phyloP scores from a whole-genome alignment of 352 stramenopile species.

The Phytophthora litchii region DNA sequence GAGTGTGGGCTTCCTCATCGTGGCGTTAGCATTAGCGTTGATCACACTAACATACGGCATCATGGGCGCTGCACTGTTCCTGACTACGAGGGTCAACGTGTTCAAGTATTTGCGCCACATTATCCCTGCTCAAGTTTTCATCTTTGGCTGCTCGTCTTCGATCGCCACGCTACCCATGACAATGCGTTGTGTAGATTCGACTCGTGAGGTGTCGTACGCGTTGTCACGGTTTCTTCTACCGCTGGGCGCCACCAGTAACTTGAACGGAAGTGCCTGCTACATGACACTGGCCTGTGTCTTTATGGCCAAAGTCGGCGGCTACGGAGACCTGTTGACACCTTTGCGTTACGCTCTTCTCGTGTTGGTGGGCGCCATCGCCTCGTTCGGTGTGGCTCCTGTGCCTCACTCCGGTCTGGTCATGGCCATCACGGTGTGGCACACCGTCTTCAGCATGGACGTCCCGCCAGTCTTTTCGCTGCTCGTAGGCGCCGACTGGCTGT shows the following conservation, averaged over 20 bases:
- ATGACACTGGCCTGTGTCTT: slow-evolving; percentile 77
- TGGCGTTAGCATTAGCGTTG: slow-evolving; percentile 50
- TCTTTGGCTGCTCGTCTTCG: slow-evolving; percentile 79
- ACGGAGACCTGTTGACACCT: slow-evolving; percentile 50
- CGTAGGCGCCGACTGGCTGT: slow-evolving; percentile 71
- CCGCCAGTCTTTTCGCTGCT: slow-evolving; percentile 68
- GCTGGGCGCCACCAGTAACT: slow-evolving; percentile 69
- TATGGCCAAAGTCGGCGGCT: slow-evolving; percentile 66
- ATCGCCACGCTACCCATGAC: slow-evolving; percentile 82
- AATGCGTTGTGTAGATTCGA: slow-evolving; percentile 72
- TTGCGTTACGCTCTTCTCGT: slow-evolving; percentile 62
- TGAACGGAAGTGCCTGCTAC: slow-evolving; percentile 79
- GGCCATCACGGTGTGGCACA: slow-evolving; percentile 81
- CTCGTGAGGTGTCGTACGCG: slow-evolving; percentile 63
- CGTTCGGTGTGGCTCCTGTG: slow-evolving; percentile 71
- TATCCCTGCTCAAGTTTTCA: slow-evolving; percentile 75
- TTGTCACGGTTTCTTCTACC: slow-evolving; percentile 70
- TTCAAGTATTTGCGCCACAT: slow-evolving; percentile 73
- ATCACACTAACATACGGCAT: slow-evolving; percentile 54
- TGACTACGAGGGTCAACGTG: slow-evolving; percentile 67
- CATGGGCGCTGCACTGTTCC: slow-evolving; percentile 53
- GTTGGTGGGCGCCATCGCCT: slow-evolving; percentile 67
- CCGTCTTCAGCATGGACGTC: slow-evolving; percentile 61
- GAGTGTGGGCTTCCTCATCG: slow-evolving; percentile 58
- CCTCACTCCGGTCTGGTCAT: slow-evolving; percentile 77